Evolutionary conservation across 495 filamentous ascomycete genomes (phyloP).

Genomic region (Trichocladium uniseriatum): DNA sequence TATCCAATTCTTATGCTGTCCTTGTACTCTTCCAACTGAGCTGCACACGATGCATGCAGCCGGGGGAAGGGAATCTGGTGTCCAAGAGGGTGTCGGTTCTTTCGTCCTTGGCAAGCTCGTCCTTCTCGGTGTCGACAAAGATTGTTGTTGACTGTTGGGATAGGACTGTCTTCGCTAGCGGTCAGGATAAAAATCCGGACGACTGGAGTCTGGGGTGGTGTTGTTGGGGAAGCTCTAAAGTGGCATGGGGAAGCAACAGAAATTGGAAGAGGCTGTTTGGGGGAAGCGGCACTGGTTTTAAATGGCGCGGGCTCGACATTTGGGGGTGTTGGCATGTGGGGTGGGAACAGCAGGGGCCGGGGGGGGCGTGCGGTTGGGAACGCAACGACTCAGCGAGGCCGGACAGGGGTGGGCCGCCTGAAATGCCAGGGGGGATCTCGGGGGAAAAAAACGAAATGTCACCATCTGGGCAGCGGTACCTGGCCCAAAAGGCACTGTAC

Average conservation of each 20-base stretch:
- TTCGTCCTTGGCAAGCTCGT: neutral
- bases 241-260: conserved; percentile 27
- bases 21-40: conserved; percentile 12
- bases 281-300: conserved; percentile 31
- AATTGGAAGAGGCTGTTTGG: conserved; percentile 21
- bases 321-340: conserved; percentile 12
- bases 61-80: too few relatives aligned
- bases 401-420: conserved; percentile 13
- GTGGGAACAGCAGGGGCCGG: conserved; percentile 10
- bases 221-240: conserved; percentile 22
- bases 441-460: conserved; percentile 12
- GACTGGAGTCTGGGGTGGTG: conserved; percentile 13
- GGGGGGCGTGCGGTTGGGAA: conserved; percentile 10
- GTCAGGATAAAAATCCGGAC: neutral
- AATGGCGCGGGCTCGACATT: conserved; percentile 23
- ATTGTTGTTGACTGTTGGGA: too few relatives aligned
- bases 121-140: neutral
- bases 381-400: conserved; percentile 24
- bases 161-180: neutral
- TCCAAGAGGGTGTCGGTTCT: neutral
- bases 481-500: conserved; percentile 15
- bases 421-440: conserved; percentile 17
- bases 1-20: conserved; percentile 1
- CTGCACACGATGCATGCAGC: conserved; percentile 22
- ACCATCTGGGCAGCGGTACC: too few relatives aligned